Percentiles rank a stretch among this genome's conserved stretches.
Evolutionary conservation across 2,329 filamentous ascomycete genomes (phyloP).

Genomic region (Microsporum canis): DNA sequence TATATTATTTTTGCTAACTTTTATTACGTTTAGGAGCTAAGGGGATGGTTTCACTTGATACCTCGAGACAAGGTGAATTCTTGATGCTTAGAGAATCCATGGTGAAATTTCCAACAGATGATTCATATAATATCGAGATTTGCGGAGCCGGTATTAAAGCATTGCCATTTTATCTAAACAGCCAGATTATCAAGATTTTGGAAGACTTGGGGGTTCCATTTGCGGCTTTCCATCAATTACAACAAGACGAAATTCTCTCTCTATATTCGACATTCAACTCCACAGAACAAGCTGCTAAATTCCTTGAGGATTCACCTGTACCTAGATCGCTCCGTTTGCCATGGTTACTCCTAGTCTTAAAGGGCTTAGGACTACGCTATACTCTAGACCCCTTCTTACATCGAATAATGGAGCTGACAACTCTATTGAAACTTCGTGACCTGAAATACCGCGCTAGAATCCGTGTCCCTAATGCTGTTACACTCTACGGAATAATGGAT

Average conservation of each 20-base stretch:
- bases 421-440: slow-evolving; percentile 59
- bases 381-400: slow-evolving; percentile 57
- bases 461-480: slow-evolving; percentile 57
- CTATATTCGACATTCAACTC: slow-evolving; percentile 50
- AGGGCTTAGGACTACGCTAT: slow-evolving; percentile 51
- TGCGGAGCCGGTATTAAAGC: slow-evolving; percentile 49
- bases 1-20: neutral
- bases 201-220: slow-evolving; percentile 59
- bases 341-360: slow-evolving; percentile 49
- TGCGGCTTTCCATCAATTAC: slow-evolving; percentile 52
- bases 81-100: slow-evolving; percentile 61
- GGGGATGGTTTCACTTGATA: slow-evolving; percentile 64
- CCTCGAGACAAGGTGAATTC: slow-evolving; percentile 44
- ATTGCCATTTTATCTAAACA: slow-evolving; percentile 60
- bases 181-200: slow-evolving; percentile 73
- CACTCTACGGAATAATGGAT: slow-evolving; percentile 73
- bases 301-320: slow-evolving; percentile 53
- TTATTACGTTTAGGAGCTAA: slow-evolving; percentile 47
- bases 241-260: slow-evolving; percentile 49
- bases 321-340: slow-evolving; percentile 50
- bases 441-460: slow-evolving; percentile 73
- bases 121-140: slow-evolving; percentile 19
- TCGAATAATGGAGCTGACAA: slow-evolving; percentile 56
- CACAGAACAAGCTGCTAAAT: slow-evolving; percentile 51
- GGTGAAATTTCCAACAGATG: slow-evolving; percentile 64